Conservation (phyloP, 1,139 yeast species). For the Blastobotrys aristatus region DNA sequence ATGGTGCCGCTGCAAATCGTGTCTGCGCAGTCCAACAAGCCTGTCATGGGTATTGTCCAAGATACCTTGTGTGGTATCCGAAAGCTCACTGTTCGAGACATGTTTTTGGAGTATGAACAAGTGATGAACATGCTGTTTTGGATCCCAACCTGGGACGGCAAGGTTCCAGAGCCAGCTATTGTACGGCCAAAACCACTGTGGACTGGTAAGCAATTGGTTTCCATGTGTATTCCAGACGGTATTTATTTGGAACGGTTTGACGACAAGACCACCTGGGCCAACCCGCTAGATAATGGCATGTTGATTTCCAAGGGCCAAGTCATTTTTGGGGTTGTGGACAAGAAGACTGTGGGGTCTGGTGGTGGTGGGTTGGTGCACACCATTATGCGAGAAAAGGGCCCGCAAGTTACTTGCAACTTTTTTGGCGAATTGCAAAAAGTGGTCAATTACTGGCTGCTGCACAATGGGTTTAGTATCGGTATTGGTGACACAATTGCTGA, state of each 20-base stretch:
- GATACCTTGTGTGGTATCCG: constrained; percentile 97
- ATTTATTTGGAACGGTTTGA: constrained; percentile 91
- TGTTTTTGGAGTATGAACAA: constrained; percentile 83
- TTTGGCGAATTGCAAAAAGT: constrained; percentile 93
- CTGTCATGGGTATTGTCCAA: constrained; percentile 99
- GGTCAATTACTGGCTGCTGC: constrained; percentile 93
- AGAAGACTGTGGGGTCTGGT: constrained; percentile 97
- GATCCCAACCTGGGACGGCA: constrained; percentile 99
- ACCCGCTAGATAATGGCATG: constrained; percentile 91
- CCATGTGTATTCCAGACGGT: constrained; percentile 93
- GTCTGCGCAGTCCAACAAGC: constrained; percentile 97
- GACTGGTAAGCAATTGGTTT: constrained; percentile 94
- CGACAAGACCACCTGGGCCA: constrained; percentile 75
- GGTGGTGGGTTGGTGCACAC: constrained; percentile 98
- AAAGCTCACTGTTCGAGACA: constrained; percentile 89
- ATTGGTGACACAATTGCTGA: constrained; percentile 99
- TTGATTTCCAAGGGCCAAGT: constrained; percentile 87
- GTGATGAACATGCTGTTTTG: constrained; percentile 95
- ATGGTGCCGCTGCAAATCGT: constrained; percentile 97
- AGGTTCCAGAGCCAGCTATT: constrained; percentile 94
- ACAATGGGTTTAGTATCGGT: constrained; percentile 97
- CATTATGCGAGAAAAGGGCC: constrained; percentile 96
- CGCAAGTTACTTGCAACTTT: constrained; percentile 80
- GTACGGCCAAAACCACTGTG: constrained; percentile 93
- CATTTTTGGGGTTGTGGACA: constrained; percentile 95